Base-by-base conservation (phyloP, 768 basidiomycete species). In the Pisolithus sp. region DNA sequence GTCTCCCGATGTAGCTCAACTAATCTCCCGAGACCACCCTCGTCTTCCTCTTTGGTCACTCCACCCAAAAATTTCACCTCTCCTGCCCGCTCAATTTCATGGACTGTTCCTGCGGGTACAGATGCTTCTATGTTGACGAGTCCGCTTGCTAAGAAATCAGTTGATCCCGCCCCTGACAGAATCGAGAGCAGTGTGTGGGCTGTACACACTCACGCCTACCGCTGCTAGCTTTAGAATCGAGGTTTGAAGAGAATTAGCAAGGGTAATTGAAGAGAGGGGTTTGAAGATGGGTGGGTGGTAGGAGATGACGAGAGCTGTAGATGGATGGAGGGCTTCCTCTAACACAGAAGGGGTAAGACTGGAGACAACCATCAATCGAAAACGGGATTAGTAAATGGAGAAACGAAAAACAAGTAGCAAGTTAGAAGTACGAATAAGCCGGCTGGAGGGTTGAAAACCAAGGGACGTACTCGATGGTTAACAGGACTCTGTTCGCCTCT, bases 211-310 rank as follows among this genome's bases (percentile, higher is more conserved):
- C 51, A 97, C 85, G 0, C 93, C 93, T 12, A 81, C 76, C 1
- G 89, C 85, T 0, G 85, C 84, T 55, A 93, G 90, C 50, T 73
- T 77, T 5, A 98, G 78, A 21, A 98, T 76, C 4, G 86, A 87
- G 2, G 79, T 67, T 69, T 95, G 93, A 8, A 97, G 73, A 0
- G 92, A 80, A 55, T 85, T 85, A 38, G 79, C 65, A 51, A 94
- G 77, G 0, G 89, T 93, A 54, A 98, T 55, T 24, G 90, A 82
- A 39, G 83, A 71, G 46, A 93, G 71, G 8, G 82, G 82, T 42
- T 73, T 77, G 76, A 93, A 93, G 58, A 93, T 86, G 2, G 89
- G 78, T 5, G 92, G 87, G 66, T 93, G 93, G 71, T 94, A 94
- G 21, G 87, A 73, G 13, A 95, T 74, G 54, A 94, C 84, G 49